Percentiles rank a stretch among this genome's conserved stretches.
Evolutionary conservation across 768 basidiomycete species (phyloP).

Genomic region (Amanita inopinata): DNA sequence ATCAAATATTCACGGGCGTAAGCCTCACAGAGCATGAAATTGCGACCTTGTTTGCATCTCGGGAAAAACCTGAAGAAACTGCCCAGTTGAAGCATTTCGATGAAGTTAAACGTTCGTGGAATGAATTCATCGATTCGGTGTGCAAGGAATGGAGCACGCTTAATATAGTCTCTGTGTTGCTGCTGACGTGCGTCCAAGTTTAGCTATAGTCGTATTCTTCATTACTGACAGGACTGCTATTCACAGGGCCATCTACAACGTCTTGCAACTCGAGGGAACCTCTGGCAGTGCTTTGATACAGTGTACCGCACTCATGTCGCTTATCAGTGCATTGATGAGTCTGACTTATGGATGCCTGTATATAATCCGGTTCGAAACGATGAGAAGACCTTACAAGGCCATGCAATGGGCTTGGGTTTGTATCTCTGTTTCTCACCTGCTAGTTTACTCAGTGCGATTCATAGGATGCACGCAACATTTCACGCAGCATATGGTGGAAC

Average conservation of each 20-base stretch:
- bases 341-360: slow-evolving; percentile 5
- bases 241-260: neutral
- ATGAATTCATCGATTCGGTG: slow-evolving; percentile 4
- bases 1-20: neutral
- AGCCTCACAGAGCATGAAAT: neutral
- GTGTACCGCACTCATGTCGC: slow-evolving; percentile 7
- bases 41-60: neutral
- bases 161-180: slow-evolving; percentile 4
- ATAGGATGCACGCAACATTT: neutral
- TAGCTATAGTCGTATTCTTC: neutral
- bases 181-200: neutral
- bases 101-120: slow-evolving; percentile 3
- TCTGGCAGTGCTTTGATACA: neutral
- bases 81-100: neutral
- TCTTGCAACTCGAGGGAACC: neutral
- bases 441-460: neutral
- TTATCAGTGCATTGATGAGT: slow-evolving; percentile 6
- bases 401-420: slow-evolving; percentile 5
- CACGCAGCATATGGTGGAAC: neutral
- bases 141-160: slow-evolving; percentile 7
- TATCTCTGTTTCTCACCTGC: neutral
- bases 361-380: slow-evolving; percentile 3
- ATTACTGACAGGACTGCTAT: neutral
- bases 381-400: slow-evolving; percentile 5
- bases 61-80: neutral